A percentile compares a stretch with the other conserved stretches of the same genome.
phyloP scores from a whole-genome alignment of 75 land plant genomes.

The Pinus albicaulis region DNA sequence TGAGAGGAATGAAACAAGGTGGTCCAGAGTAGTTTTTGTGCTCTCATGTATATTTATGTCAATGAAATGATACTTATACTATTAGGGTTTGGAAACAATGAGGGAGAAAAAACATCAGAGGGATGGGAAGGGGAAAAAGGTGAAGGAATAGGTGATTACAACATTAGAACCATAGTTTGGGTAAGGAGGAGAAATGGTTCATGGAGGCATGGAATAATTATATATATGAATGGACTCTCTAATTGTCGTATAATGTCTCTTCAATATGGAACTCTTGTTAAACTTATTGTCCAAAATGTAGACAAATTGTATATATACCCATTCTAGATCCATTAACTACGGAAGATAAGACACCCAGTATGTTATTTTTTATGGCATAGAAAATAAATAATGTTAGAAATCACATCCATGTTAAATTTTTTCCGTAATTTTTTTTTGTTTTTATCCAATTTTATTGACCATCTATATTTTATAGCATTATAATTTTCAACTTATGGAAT shows the following conservation, averaged over 20 bases:
- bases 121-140: conserved; percentile 18
- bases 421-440: neutral
- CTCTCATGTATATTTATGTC: neutral
- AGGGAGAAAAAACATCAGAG: too few relatives aligned
- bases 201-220: conserved; percentile 92
- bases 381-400: conserved; percentile 68
- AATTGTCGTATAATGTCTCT: conserved; percentile 75
- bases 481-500: neutral
- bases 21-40: neutral
- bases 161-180: conserved; percentile 85
- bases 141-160: conserved; percentile 25
- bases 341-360: conserved; percentile 58
- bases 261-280: conserved; percentile 86
- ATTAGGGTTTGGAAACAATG: too few relatives aligned
- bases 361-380: conserved; percentile 69
- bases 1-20: neutral
- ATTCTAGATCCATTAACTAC: conserved; percentile 62
- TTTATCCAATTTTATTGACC: neutral
- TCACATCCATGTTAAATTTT: conserved; percentile 59
- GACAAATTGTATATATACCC: too few relatives aligned
- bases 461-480: neutral
- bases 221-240: conserved; percentile 62
- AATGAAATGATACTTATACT: neutral
- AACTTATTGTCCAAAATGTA: conserved; percentile 82
- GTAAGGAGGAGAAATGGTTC: conserved; percentile 90